Base-by-base conservation (phyloP, 2,329 filamentous ascomycete species). In the Aureobasidium leucospermi region DNA sequence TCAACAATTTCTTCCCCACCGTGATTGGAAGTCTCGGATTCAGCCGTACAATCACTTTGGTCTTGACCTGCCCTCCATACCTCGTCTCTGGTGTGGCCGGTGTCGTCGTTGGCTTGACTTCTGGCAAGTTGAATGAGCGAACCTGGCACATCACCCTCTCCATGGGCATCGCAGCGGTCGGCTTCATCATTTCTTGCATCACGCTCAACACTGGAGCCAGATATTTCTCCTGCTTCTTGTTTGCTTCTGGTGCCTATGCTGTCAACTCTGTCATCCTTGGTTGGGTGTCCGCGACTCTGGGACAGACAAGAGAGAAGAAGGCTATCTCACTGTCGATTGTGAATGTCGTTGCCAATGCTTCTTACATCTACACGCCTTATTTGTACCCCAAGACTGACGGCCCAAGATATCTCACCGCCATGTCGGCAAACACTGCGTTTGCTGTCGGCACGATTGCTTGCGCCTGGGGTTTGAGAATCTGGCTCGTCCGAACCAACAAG, bases 1-100 rank as follows among this genome's bases (percentile, higher is more conserved):
- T 86, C 65, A 81, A 84, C 47, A 85, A 85, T 67, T 86, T 86
- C 72, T 86, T 87, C 70, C 85, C 85, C 0, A 82, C 78, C 0
- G 84, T 87, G 42, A 81, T 86, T 1, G 76, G 82, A 45, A 85
- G 82, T 0, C 76, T 87, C 0, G 81, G 82, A 0, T 87, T 83
- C 67, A 74, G 75, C 7, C 77, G 71, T 28, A 79, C 83, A 47
- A 71, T 75, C 13, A 84, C 83, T 0, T 72, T 85, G 0, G 77
- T 82, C 58, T 73, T 85, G n/a, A 85, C 82, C 1, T 80, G 75
- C n/a, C 49, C 58, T 5, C 84, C 78, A 0, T 84, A 81, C 63
- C 68, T 81, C 1, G 71, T 78, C n/a, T 82, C 78, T 0, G 49
- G 34, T 3, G 23, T 52, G 3, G 19, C 23, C 13, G 49, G 49